Evolutionary conservation across 139 green algal species (phyloP).

Genomic region (Picocystis salinarum): DNA sequence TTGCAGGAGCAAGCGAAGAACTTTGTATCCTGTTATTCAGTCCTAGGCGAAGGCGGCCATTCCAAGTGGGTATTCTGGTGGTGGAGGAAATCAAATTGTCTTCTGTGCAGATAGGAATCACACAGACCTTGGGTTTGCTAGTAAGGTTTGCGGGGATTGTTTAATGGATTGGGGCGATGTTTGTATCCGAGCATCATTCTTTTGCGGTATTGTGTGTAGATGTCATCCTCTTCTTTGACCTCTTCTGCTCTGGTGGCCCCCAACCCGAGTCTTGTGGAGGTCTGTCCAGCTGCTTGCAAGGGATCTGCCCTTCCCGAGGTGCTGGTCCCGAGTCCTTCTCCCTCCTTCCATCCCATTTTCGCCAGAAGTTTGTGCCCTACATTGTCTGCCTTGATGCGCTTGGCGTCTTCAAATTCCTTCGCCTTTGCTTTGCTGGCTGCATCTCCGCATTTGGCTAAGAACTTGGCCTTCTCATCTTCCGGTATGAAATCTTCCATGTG

Average conservation of each 20-base stretch:
- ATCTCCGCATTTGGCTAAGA: conserved; percentile 31
- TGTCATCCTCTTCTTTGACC: conserved; percentile 29
- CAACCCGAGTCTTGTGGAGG: conserved; percentile 22
- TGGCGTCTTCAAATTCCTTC: conserved; percentile 4
- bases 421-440: conserved; percentile 9
- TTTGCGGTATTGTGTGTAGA: conserved; percentile 38
- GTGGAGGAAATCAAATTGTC: no score
- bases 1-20: no score
- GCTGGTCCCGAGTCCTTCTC: conserved; percentile 40
- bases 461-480: conserved; percentile 41
- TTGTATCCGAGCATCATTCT: conserved; percentile 62
- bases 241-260: conserved; percentile 21
- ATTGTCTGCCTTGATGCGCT: conserved; percentile 32
- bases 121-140: no score
- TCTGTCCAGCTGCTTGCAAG: conserved; percentile 14
- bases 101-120: no score
- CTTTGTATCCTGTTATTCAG: no score
- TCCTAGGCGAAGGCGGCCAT: no score
- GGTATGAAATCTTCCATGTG: conserved; percentile 62
- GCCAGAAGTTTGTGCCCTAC: conserved; percentile 52
- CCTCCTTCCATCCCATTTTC: conserved; percentile 61
- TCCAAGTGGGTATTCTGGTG: no score
- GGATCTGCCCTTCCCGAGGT: conserved; percentile 24
- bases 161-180: conserved; percentile 38
- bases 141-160: conserved; percentile 42